Percentiles rank a stretch among this genome's conserved stretches.
phyloP scores from a whole-genome alignment of 2,329 filamentous ascomycete genomes.

The Nemania diffusa region DNA sequence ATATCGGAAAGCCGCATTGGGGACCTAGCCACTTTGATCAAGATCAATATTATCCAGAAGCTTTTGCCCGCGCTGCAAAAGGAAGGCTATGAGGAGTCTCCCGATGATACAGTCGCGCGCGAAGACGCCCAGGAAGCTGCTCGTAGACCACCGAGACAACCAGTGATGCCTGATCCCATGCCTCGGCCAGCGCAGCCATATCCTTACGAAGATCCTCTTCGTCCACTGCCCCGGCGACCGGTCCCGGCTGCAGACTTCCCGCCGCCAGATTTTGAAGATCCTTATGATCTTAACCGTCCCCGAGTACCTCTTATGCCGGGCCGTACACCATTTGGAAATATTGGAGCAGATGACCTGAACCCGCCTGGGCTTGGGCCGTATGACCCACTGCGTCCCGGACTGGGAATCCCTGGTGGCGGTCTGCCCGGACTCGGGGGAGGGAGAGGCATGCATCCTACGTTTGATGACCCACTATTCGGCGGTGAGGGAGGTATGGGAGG shows the following conservation, averaged over 20 bases:
- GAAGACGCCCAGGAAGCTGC: slow-evolving; percentile 57
- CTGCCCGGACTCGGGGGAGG: slow-evolving; percentile 68
- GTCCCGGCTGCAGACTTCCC: slow-evolving; percentile 78
- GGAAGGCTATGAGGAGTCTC: slow-evolving; percentile 77
- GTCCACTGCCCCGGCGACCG: slow-evolving; percentile 68
- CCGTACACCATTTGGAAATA: slow-evolving; percentile 68
- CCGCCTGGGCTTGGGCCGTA: slow-evolving; percentile 86
- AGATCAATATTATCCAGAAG: slow-evolving; percentile 83
- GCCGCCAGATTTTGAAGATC: slow-evolving; percentile 92
- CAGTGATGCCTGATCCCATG: slow-evolving; percentile 60
- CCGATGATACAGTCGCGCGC: slow-evolving; percentile 54
- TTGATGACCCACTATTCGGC: slow-evolving; percentile 87
- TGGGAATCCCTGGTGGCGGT: slow-evolving; percentile 70
- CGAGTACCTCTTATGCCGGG: slow-evolving; percentile 58
- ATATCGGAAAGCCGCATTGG: slow-evolving; percentile 74
- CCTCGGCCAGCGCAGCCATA: slow-evolving; percentile 73
- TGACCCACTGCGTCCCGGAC: slow-evolving; percentile 78
- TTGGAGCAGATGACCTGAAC: slow-evolving; percentile 88
- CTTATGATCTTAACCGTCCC: slow-evolving; percentile 81
- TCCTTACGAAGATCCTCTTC: slow-evolving; percentile 75
- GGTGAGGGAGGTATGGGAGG: slow-evolving; percentile 60
- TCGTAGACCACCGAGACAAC: slow-evolving; percentile 53
- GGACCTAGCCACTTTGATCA: slow-evolving; percentile 77
- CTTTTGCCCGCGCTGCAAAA: slow-evolving; percentile 81
- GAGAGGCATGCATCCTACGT: slow-evolving; percentile 94